Percentiles rank a stretch among this genome's conserved stretches.
Evolutionary conservation across 371 early-diverging fungal species (phyloP).

Genomic region (Apophysomyces ossiformis): DNA sequence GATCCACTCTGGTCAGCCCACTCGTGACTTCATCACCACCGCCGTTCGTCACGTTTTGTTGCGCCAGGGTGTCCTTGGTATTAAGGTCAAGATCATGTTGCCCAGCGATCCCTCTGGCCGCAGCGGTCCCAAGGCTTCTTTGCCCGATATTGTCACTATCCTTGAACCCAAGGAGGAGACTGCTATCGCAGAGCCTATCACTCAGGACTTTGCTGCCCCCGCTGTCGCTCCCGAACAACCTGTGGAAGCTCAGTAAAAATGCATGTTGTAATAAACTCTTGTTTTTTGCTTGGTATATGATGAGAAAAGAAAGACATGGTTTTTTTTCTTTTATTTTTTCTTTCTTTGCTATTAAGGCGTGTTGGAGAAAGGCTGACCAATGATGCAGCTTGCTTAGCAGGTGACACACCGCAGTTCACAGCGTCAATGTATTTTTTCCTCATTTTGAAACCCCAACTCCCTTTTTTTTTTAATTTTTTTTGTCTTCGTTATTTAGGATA

Average conservation of each 20-base stretch:
- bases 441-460: slow-evolving; percentile 4
- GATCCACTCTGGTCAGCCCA: slow-evolving; percentile 99
- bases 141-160: slow-evolving; percentile 98
- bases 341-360: background rate
- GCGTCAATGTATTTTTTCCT: slow-evolving; percentile 2
- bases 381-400: slow-evolving; percentile 4
- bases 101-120: slow-evolving; percentile 97
- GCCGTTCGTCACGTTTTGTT: slow-evolving; percentile 99
- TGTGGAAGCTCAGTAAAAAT: slow-evolving; percentile 41
- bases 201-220: slow-evolving; percentile 72
- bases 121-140: slow-evolving; percentile 94
- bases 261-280: slow-evolving; percentile 7
- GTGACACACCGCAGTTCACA: slow-evolving; percentile 8
- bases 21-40: slow-evolving; percentile 96
- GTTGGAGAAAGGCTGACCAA: background rate
- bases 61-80: slow-evolving; percentile 99
- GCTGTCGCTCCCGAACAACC: slow-evolving; percentile 54
- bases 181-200: slow-evolving; percentile 73
- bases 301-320: slow-evolving; percentile 1
- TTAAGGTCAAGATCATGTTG: slow-evolving; percentile 99
- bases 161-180: slow-evolving; percentile 90
- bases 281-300: slow-evolving; percentile 4
- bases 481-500: background rate
- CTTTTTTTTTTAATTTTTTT: background rate
- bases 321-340: too few relatives aligned